phyloP scores from a whole-genome alignment of 345 rosid species.

The Euphorbia peplus region DNA sequence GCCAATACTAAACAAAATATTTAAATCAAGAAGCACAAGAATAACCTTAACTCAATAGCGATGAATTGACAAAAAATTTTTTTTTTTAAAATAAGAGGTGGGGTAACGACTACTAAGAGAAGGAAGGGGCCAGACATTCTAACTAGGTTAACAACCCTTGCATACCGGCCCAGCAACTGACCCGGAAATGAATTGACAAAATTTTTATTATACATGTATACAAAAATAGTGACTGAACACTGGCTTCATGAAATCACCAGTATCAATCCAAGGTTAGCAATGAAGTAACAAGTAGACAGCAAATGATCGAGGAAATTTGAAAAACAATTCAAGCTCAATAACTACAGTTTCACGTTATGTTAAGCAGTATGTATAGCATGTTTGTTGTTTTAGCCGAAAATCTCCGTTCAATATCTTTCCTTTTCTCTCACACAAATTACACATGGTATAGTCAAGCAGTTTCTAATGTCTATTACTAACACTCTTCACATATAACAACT shows the following conservation, averaged over 20 bases:
- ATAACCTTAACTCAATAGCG: background rate
- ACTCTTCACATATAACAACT: background rate
- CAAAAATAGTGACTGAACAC: background rate
- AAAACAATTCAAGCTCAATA: background rate
- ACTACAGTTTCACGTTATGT: background rate
- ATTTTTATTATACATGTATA: background rate
- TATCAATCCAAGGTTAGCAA: background rate
- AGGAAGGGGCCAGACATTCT: too few species aligned
- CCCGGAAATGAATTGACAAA: too few species aligned
- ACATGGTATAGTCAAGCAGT: background rate
- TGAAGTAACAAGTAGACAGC: background rate
- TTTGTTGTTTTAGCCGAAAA: background rate
- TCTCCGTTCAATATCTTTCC: background rate
- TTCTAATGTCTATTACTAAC: background rate
- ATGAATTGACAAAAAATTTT: too few species aligned
- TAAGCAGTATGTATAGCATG: background rate
- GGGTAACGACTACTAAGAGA: too few species aligned
- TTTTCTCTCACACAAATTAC: background rate
- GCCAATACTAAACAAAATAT: background rate
- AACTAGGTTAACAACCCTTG: too few species aligned
- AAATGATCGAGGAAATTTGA: background rate
- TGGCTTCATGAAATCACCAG: background rate
- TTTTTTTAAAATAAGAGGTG: too few species aligned
- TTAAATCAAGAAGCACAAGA: constrained; percentile 11
- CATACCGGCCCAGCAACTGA: too few species aligned